Conservation (phyloP, 2,329 filamentous ascomycete genomes). For the Dendryphion nanum region DNA sequence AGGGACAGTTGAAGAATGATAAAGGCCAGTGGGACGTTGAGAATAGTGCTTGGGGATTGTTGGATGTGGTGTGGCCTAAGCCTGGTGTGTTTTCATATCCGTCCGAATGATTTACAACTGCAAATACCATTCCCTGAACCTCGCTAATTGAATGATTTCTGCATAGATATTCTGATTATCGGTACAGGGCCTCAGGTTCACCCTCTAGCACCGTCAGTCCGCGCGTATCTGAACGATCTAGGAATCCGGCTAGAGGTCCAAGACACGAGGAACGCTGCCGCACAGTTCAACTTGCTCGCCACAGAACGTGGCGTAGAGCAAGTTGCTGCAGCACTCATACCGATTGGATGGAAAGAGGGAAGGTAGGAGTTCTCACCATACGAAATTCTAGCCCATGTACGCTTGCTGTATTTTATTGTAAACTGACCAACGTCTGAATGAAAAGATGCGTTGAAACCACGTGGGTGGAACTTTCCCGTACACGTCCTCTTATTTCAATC, state of each 20-base stretch:
- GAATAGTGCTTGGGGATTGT: conserved; percentile 68
- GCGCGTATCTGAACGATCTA: conserved; percentile 68
- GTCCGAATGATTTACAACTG: too few species aligned
- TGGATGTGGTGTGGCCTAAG: conserved; percentile 81
- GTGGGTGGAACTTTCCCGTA: too few species aligned
- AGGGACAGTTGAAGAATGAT: conserved; percentile 60
- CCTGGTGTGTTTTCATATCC: conserved; percentile 63
- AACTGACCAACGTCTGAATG: too few species aligned
- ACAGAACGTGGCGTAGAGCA: conserved; percentile 85
- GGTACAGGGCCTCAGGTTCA: conserved; percentile 75
- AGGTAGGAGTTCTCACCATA: too few species aligned
- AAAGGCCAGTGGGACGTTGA: conserved; percentile 81
- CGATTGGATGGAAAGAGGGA: conserved; percentile 73
- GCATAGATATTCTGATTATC: conserved; percentile 81
- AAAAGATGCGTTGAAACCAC: too few species aligned
- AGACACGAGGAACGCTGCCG: conserved; percentile 90
- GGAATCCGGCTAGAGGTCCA: conserved; percentile 85
- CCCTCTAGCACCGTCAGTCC: conserved; percentile 74
- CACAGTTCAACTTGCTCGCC: conserved; percentile 93
- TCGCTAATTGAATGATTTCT: too few species aligned
- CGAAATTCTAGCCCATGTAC: too few species aligned
- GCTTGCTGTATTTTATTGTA: too few species aligned
- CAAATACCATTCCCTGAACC: background rate
- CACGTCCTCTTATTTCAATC: too few species aligned
- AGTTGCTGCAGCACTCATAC: conserved; percentile 84